Evolutionary conservation across 805 yeast genomes (phyloP).

Genomic region (Metschnikowia proteae): DNA sequence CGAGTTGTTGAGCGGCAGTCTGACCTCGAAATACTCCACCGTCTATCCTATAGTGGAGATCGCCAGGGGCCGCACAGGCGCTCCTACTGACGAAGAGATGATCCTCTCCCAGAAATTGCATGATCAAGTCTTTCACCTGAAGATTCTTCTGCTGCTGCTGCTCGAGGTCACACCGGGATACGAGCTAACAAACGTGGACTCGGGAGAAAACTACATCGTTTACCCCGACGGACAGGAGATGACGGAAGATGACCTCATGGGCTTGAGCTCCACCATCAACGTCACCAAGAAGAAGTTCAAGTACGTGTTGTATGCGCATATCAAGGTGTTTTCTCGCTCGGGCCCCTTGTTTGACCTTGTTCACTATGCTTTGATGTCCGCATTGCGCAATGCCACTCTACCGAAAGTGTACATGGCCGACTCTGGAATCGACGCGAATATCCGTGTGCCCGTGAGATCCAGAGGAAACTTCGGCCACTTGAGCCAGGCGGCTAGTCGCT

Average conservation of each 20-base stretch:
- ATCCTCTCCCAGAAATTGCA: constrained; percentile 61
- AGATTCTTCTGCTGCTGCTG: constrained; percentile 38
- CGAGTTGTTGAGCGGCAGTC: constrained; percentile 24
- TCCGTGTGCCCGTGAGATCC: constrained; percentile 49
- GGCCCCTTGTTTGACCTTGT: constrained; percentile 81
- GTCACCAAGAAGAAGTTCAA: constrained; percentile 23
- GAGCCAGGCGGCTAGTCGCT: constrained; percentile 27
- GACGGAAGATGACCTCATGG: constrained; percentile 22
- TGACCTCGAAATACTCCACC: constrained; percentile 21
- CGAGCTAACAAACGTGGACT: constrained; percentile 16
- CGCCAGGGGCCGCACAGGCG: constrained; percentile 69
- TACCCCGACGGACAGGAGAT: constrained; percentile 58
- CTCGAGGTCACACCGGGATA: constrained; percentile 17
- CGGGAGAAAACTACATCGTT: constrained; percentile 16
- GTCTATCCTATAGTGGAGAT: constrained; percentile 76
- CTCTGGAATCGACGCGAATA: constrained; percentile 49
- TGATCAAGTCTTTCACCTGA: constrained; percentile 57
- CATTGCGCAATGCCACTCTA: constrained; percentile 54
- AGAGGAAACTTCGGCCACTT: constrained; percentile 51
- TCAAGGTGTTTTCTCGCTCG: constrained; percentile 73
- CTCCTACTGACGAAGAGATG: constrained; percentile 86
- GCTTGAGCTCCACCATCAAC: constrained; percentile 20
- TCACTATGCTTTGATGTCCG: constrained; percentile 63
- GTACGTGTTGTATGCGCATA: constrained; percentile 62
- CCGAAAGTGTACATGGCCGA: constrained; percentile 65